These are phyloP conservation scores for Citrus medica DNA, from an alignment of 345 rosid genomes.

Conservation along the genomic window DNA sequence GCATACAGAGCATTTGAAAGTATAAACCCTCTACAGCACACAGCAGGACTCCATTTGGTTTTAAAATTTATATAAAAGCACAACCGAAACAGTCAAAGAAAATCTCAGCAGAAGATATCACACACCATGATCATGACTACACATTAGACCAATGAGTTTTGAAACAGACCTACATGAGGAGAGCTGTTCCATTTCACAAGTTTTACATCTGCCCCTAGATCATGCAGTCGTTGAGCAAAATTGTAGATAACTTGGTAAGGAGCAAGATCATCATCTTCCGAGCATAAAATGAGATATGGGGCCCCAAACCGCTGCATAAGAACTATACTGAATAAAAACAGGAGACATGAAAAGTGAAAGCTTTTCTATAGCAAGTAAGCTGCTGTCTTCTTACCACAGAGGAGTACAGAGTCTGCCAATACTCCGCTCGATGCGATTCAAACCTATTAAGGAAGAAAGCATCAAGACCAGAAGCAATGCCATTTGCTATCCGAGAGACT, in stretches of 20 bases:
- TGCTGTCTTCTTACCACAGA: conserved; percentile 60
- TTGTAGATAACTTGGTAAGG: conserved; percentile 67
- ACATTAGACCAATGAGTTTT: not conserved
- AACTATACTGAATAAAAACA: conserved; percentile 8
- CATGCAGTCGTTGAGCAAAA: conserved; percentile 63
- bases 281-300: conserved; percentile 81
- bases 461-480: conserved; percentile 76
- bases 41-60: not conserved
- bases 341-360: not conserved
- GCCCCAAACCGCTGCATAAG: conserved; percentile 60
- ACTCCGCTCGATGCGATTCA: conserved; percentile 88
- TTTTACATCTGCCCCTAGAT: conserved; percentile 81
- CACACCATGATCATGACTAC: conserved; percentile 1
- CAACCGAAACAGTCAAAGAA: not conserved
- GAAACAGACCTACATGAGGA: conserved; percentile 83
- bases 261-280: conserved; percentile 81
- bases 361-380: not conserved
- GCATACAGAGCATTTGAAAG: not conserved
- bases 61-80: not conserved
- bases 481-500: conserved; percentile 65
- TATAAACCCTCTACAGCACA: not conserved
- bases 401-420: conserved; percentile 91
- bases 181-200: conserved; percentile 73
- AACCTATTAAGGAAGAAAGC: conserved; percentile 77
- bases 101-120: conserved; percentile 5